phyloP scores from a whole-genome alignment of 169 alveolate species.

The Babesia caballi region DNA sequence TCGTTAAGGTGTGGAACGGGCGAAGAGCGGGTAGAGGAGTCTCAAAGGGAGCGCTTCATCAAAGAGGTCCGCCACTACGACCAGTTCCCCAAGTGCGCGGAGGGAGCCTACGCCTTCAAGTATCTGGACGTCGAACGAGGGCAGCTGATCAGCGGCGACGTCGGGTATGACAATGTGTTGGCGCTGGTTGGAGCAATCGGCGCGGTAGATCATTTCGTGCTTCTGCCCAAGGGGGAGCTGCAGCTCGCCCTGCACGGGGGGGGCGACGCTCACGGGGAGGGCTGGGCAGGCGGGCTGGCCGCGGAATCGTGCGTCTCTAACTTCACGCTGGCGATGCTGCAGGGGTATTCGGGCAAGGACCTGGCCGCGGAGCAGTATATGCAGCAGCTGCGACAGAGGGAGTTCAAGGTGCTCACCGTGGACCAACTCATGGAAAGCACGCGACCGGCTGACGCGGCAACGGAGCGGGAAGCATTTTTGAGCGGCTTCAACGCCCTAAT shows the following conservation, averaged over 20 bases:
- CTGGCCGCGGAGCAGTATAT: not conserved
- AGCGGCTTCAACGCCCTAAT: not conserved
- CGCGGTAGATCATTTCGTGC: not conserved
- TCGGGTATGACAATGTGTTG: not conserved
- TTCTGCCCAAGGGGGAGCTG: not conserved
- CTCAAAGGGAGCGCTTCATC: slow-evolving; percentile 1
- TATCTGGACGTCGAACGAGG: not conserved
- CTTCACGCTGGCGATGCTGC: slow-evolving; percentile 2
- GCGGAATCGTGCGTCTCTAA: slow-evolving; percentile 1
- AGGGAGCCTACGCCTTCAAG: not conserved
- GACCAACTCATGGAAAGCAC: not conserved
- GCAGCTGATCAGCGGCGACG: not conserved
- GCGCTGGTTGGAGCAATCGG: not conserved
- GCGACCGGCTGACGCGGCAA: not conserved
- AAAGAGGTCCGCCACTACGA: not conserved
- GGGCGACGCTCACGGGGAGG: not conserved
- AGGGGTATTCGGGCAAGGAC: not conserved
- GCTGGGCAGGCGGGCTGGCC: not conserved
- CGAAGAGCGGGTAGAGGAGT: too few relatives aligned
- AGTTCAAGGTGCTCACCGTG: not conserved
- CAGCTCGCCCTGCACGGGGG: not conserved
- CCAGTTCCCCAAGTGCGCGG: slow-evolving; percentile 32
- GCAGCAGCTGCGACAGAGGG: slow-evolving; percentile 1
- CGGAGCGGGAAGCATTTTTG: not conserved
- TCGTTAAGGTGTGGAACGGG: too few relatives aligned